phyloP scores from a whole-genome alignment of 306 rosid species.

The Canavalia gladiata region DNA sequence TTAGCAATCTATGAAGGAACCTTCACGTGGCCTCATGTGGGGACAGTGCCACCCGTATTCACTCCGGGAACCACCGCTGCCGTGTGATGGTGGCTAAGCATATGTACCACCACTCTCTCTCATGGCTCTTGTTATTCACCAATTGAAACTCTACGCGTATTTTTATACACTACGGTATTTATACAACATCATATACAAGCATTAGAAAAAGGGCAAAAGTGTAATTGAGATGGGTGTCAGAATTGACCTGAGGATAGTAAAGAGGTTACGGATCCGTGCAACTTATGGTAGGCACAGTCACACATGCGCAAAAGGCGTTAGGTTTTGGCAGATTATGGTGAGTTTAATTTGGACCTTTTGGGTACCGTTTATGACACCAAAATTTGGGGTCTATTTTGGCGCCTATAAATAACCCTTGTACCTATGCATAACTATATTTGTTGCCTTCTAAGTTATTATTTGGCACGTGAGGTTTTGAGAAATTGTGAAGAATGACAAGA shows the following conservation, averaged over 20 bases:
- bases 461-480: slow-evolving; percentile 40
- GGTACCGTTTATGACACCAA: slow-evolving; percentile 11
- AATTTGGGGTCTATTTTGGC: not conserved
- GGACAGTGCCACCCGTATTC: slow-evolving; percentile 12
- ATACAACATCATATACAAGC: no score
- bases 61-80: slow-evolving; percentile 35
- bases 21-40: slow-evolving; percentile 41
- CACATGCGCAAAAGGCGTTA: not conserved
- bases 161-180: not conserved
- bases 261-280: slow-evolving; percentile 53
- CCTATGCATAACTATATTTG: not conserved
- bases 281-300: slow-evolving; percentile 10
- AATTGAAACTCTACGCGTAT: not conserved
- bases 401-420: slow-evolving; percentile 4
- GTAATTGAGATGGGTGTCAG: not conserved
- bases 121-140: not conserved
- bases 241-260: not conserved
- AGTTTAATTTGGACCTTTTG: not conserved
- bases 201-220: not conserved
- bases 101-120: slow-evolving; percentile 26
- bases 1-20: not conserved
- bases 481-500: not conserved
- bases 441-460: not conserved
- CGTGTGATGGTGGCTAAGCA: slow-evolving; percentile 42
- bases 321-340: slow-evolving; percentile 41